Evolutionary conservation across 805 yeast genomes (phyloP).

Genomic region (Saccharomycopsis babjevae): DNA sequence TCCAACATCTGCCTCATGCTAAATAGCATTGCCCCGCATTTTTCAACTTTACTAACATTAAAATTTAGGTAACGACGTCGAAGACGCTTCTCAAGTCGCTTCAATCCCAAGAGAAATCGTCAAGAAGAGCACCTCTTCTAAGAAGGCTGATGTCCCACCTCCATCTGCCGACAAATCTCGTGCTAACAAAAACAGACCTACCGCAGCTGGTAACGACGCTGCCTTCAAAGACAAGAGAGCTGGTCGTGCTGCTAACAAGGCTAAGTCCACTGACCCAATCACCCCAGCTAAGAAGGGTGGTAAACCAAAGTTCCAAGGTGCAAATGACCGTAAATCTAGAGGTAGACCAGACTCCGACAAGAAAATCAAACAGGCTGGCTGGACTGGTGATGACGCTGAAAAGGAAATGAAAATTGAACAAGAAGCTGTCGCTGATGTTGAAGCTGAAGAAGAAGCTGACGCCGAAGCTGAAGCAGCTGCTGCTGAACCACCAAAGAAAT

Average conservation of each 20-base stretch:
- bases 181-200: slow-evolving; percentile 63
- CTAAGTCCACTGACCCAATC: slow-evolving; percentile 41
- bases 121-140: slow-evolving; percentile 73
- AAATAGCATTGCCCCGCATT: not conserved
- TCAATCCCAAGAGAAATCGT: slow-evolving; percentile 57
- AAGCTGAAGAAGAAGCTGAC: slow-evolving; percentile 33
- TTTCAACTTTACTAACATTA: not conserved
- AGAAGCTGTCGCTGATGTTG: slow-evolving; percentile 29
- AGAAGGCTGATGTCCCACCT: slow-evolving; percentile 77
- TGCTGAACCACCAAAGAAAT: slow-evolving; percentile 42
- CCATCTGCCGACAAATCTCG: slow-evolving; percentile 71
- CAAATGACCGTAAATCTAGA: slow-evolving; percentile 76
- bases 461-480: slow-evolving; percentile 31
- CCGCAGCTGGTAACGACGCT: slow-evolving; percentile 66
- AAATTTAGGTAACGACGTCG: slow-evolving; percentile 62
- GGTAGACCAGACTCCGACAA: slow-evolving; percentile 79
- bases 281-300: slow-evolving; percentile 45
- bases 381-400: slow-evolving; percentile 77
- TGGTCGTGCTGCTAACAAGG: slow-evolving; percentile 52
- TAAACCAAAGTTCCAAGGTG: slow-evolving; percentile 40
- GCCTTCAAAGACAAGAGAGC: slow-evolving; percentile 65
- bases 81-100: slow-evolving; percentile 55
- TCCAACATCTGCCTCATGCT: not conserved
- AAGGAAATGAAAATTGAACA: slow-evolving; percentile 54
- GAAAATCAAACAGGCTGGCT: slow-evolving; percentile 66